A percentile compares a stretch with the other conserved stretches of the same genome.
Conservation (phyloP, 805 yeast genomes). For the Aciculoconidium aculeatum region DNA sequence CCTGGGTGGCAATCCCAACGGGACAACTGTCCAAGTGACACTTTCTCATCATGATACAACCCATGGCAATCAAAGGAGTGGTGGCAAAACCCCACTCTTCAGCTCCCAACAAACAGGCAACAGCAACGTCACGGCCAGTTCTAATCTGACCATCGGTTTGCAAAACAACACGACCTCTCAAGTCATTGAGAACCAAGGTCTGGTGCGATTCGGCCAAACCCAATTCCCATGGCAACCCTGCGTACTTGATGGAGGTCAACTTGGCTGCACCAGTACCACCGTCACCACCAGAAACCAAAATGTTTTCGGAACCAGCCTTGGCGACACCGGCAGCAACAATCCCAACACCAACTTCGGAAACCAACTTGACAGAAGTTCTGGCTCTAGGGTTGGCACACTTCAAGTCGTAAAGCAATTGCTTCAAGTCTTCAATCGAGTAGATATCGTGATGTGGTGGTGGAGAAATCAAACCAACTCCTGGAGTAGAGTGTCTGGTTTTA, state of each 20-base stretch:
- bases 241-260: conserved; percentile 94
- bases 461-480: conserved; percentile 93
- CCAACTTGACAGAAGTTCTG: conserved; percentile 92
- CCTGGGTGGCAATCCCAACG: conserved; percentile 98
- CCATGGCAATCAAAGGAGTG: conserved; percentile 93
- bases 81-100: conserved; percentile 99
- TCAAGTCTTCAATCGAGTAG: conserved; percentile 95
- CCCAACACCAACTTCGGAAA: conserved; percentile 98
- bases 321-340: conserved; percentile 99
- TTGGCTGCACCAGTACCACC: conserved; percentile 99
- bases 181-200: conserved; percentile 89
- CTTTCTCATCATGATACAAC: conserved; percentile 94
- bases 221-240: conserved; percentile 98
- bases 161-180: conserved; percentile 90
- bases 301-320: conserved; percentile 96
- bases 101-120: conserved; percentile 94
- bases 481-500: conserved; percentile 92
- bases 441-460: conserved; percentile 99
- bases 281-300: conserved; percentile 93
- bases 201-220: conserved; percentile 98
- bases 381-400: conserved; percentile 97
- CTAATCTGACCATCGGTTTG: conserved; percentile 99
- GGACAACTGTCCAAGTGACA: conserved; percentile 94
- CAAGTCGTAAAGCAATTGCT: conserved; percentile 92
- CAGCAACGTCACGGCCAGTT: conserved; percentile 95